Evolutionary conservation across 129 eudicot species (phyloP).

Genomic region (Cynara cardunculus): DNA sequence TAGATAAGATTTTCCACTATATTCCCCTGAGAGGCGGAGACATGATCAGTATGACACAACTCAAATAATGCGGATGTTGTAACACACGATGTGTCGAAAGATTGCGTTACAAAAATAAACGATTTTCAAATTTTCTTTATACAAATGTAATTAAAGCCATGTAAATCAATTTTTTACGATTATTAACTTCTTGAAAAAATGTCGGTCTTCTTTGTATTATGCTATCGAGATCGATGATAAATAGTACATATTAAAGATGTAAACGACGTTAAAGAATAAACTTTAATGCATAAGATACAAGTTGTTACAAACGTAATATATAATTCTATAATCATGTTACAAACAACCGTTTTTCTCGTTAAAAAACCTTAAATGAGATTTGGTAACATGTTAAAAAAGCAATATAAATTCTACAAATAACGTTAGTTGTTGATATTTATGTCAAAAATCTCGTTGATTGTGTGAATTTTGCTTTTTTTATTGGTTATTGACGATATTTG

Average conservation of each 20-base stretch:
- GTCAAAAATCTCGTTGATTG: background rate
- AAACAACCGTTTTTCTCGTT: background rate
- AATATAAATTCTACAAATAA: background rate
- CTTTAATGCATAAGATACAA: background rate
- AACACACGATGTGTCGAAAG: too few species aligned
- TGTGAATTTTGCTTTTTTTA: background rate
- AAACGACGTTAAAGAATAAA: too few species aligned
- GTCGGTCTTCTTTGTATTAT: too few species aligned
- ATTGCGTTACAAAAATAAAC: too few species aligned
- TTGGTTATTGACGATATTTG: background rate
- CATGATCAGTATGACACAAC: too few species aligned
- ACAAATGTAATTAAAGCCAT: background rate
- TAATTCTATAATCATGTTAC: background rate
- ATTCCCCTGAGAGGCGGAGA: too few species aligned
- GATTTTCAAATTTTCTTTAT: too few species aligned
- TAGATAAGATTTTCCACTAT: too few species aligned
- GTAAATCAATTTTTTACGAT: background rate
- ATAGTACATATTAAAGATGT: too few species aligned
- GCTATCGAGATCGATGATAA: background rate
- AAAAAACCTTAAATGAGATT: background rate
- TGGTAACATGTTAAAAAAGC: background rate
- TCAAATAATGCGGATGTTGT: too few species aligned
- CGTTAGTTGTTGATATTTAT: background rate
- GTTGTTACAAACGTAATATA: background rate
- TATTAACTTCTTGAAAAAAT: too few species aligned